phyloP scores from a whole-genome alignment of 2,329 filamentous ascomycete genomes.

The Ilyonectria destructans region DNA sequence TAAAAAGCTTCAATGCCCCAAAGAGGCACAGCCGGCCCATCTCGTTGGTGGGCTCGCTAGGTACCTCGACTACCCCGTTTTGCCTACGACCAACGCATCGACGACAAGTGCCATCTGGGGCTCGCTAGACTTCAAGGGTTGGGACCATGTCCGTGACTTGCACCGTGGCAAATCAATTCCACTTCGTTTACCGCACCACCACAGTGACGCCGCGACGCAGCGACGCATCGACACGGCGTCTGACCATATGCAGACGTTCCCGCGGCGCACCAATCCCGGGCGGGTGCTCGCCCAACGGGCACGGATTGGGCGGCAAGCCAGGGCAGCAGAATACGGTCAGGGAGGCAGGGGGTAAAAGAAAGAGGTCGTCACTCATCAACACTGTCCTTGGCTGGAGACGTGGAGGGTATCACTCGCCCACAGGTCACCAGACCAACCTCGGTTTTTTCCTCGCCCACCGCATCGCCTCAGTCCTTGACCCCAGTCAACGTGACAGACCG shows the following conservation, averaged over 20 bases:
- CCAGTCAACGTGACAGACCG: conserved; percentile 23
- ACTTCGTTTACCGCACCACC: conserved; percentile 32
- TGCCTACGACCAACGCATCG: conserved; percentile 33
- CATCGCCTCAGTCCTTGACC: conserved; percentile 28
- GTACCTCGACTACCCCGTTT: conserved; percentile 44
- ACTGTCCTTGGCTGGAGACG: conserved; percentile 18
- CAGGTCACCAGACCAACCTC: conserved; percentile 37
- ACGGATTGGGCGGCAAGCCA: conserved; percentile 42
- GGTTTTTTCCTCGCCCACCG: conserved; percentile 31
- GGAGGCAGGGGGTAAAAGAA: conserved; percentile 33
- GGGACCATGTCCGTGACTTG: conserved; percentile 23
- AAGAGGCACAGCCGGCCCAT: conserved; percentile 53
- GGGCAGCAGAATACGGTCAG: conserved; percentile 27
- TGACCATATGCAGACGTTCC: conserved; percentile 45
- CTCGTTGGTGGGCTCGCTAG: conserved; percentile 46
- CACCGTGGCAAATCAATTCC: conserved; percentile 19
- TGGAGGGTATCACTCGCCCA: conserved; percentile 32
- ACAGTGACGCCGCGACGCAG: conserved; percentile 29
- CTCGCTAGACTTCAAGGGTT: conserved; percentile 11
- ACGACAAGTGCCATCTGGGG: conserved; percentile 28
- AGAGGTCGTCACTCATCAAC: conserved; percentile 30
- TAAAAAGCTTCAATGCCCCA: conserved; percentile 55
- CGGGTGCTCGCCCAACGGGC: conserved; percentile 39
- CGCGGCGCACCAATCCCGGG: conserved; percentile 37
- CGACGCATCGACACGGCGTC: conserved; percentile 40